phyloP scores from a whole-genome alignment of 2,329 filamentous ascomycete species.

The Penicillium hordei region DNA sequence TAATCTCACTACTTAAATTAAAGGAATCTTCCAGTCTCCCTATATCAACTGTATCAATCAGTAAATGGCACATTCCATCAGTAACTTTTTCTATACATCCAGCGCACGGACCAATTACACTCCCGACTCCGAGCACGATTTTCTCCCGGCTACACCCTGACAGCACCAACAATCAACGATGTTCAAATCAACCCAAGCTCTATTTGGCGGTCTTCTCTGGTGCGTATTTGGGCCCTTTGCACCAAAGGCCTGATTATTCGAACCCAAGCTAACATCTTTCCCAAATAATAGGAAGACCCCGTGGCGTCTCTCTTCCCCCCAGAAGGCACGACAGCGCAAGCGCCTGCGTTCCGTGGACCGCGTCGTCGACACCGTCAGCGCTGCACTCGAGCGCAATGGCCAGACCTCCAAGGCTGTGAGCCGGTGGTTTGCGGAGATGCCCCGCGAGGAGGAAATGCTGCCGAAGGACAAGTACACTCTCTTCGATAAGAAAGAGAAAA shows the following conservation, averaged over 20 bases:
- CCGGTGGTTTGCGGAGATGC: slow-evolving; percentile 94
- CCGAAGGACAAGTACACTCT: slow-evolving; percentile 97
- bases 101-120: slow-evolving; percentile 25
- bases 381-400: slow-evolving; percentile 70
- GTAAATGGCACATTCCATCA: background rate
- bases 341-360: slow-evolving; percentile 81
- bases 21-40: background rate
- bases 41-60: background rate
- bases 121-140: slow-evolving; percentile 27
- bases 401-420: slow-evolving; percentile 74
- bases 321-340: slow-evolving; percentile 83
- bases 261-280: slow-evolving; percentile 18
- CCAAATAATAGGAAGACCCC: slow-evolving; percentile 75
- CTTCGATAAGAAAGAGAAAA: slow-evolving; percentile 94
- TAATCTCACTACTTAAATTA: too few relatives aligned
- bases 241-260: background rate
- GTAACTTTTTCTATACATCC: background rate
- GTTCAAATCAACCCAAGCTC: slow-evolving; percentile 77
- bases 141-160: slow-evolving; percentile 18
- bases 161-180: slow-evolving; percentile 52
- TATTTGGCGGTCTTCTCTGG: slow-evolving; percentile 82
- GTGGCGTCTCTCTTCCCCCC: slow-evolving; percentile 88
- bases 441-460: slow-evolving; percentile 91
- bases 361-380: slow-evolving; percentile 80
- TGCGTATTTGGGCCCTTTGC: slow-evolving; percentile 39